These are phyloP conservation scores for Phaeosphaeria sp. DNA, from an alignment of 2,329 filamentous ascomycete species.

Conservation along the genomic window DNA sequence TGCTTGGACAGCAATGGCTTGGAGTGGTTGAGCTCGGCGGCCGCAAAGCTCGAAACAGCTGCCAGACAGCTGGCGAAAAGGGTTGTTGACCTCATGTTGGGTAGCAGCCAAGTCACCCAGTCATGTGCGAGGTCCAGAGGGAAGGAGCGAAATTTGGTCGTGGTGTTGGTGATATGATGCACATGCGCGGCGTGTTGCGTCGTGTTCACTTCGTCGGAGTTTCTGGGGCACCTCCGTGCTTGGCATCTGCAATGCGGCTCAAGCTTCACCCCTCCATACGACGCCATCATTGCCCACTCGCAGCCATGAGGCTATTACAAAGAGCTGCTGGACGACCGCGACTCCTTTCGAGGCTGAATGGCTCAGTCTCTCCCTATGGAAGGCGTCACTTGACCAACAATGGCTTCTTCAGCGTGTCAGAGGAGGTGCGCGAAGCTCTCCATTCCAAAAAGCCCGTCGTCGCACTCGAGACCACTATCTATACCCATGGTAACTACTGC, in stretches of 20 bases:
- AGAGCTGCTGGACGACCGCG: constrained; percentile 25
- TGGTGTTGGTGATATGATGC: constrained; percentile 18
- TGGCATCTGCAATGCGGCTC: constrained; percentile 15
- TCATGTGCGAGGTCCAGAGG: constrained; percentile 35
- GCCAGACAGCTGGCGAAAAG: constrained; percentile 53
- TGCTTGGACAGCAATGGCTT: constrained; percentile 62
- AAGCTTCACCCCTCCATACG: constrained; percentile 21
- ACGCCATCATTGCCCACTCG: constrained; percentile 6
- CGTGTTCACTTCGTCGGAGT: constrained; percentile 47
- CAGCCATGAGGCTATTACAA: constrained; percentile 33
- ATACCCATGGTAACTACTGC: constrained; percentile 76
- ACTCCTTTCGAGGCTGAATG: constrained; percentile 6
- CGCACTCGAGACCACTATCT: constrained; percentile 93
- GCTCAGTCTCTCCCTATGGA: constrained; percentile 4
- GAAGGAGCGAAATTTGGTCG: constrained; percentile 9
- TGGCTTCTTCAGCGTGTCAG: constrained; percentile 72
- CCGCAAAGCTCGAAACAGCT: constrained; percentile 66
- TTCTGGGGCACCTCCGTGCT: constrained; percentile 26
- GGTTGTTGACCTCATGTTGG: constrained; percentile 50
- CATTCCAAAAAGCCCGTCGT: constrained; percentile 80
- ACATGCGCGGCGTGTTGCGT: constrained; percentile 42
- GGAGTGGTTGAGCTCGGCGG: constrained; percentile 64
- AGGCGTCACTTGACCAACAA: constrained; percentile 45
- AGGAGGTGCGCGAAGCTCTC: constrained; percentile 82
- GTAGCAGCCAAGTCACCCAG: constrained; percentile 37